Evolutionary conservation across 208 protist species (phyloP).

Genomic region (Trypanosoma scelopori): DNA sequence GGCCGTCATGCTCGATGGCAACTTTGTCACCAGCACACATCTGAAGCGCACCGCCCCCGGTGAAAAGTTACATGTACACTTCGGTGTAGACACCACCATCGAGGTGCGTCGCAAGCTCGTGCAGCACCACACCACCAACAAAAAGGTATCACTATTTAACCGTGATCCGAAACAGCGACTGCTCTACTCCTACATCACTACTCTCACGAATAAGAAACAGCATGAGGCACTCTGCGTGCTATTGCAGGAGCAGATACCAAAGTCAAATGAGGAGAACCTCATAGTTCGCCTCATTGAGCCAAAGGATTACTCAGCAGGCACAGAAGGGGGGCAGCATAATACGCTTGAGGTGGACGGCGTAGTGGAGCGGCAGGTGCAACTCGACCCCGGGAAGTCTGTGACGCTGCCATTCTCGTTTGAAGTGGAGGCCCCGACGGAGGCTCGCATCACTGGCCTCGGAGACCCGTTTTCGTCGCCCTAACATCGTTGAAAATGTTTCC

Average conservation of each 20-base stretch:
- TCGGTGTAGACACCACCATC: constrained; percentile 31
- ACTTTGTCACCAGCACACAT: constrained; percentile 28
- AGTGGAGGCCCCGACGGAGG: constrained; percentile 21
- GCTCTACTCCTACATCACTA: constrained; percentile 21
- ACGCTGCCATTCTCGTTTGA: constrained; percentile 24
- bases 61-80: constrained; percentile 24
- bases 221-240: constrained; percentile 18
- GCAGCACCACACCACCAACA: constrained; percentile 3
- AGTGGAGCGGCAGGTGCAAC: constrained; percentile 26
- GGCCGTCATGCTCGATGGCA: constrained; percentile 26
- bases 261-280: constrained; percentile 31
- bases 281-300: constrained; percentile 33
- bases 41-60: constrained; percentile 23
- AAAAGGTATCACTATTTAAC: constrained; percentile 15
- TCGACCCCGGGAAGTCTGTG: constrained; percentile 7
- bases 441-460: constrained; percentile 17
- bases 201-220: constrained; percentile 27
- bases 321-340: constrained; percentile 8
- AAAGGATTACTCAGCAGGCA: neutral
- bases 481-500: no score
- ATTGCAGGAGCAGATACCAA: constrained; percentile 29
- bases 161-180: constrained; percentile 18
- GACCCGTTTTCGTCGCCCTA: no score
- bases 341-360: constrained; percentile 25
- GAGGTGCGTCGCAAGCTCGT: constrained; percentile 23